These are phyloP conservation scores for Hypoxylon perforatum DNA, from an alignment of 495 filamentous ascomycete species.

Conservation along the genomic window DNA sequence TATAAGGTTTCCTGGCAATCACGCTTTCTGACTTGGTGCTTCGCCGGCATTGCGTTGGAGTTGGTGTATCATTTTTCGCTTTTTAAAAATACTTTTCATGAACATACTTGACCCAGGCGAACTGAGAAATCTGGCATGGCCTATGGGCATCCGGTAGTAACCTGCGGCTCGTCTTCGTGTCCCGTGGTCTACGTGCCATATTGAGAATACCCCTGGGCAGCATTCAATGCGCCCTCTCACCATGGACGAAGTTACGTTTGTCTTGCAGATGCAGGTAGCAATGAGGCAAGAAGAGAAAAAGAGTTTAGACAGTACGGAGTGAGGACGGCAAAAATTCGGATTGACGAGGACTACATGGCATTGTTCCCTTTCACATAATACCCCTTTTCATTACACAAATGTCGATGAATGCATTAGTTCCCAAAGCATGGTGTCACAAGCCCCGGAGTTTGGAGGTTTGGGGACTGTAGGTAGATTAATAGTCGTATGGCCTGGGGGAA, in stretches of 20 bases:
- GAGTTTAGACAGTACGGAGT: constrained; percentile 39
- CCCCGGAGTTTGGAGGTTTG: constrained; percentile 37
- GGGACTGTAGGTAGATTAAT: constrained; percentile 11
- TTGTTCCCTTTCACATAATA: constrained; percentile 45
- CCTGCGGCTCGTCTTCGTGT: not conserved
- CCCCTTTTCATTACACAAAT: constrained; percentile 33
- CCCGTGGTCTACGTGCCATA: constrained; percentile 9
- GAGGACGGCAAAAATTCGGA: constrained; percentile 23
- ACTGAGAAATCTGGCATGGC: not conserved
- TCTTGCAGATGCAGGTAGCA: constrained; percentile 16
- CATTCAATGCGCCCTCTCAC: not conserved
- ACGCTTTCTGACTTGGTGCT: constrained; percentile 30
- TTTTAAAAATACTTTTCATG: constrained; percentile 34
- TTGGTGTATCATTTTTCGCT: constrained; percentile 41
- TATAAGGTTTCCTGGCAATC: constrained; percentile 30
- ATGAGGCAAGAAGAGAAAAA: constrained; percentile 22
- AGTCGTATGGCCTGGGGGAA: constrained; percentile 8
- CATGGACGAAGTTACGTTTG: constrained; percentile 8
- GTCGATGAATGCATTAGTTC: constrained; percentile 9
- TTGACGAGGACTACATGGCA: constrained; percentile 23
- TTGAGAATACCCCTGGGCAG: constrained; percentile 4
- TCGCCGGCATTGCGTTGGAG: constrained; percentile 48
- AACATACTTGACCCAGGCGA: constrained; percentile 31
- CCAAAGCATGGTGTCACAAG: constrained; percentile 32
- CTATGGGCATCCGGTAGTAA: not conserved